A percentile compares a stretch with the other conserved stretches of the same genome.
Conservation (phyloP, 2,329 filamentous ascomycete genomes). For the Coniochaeta hoffmannii region DNA sequence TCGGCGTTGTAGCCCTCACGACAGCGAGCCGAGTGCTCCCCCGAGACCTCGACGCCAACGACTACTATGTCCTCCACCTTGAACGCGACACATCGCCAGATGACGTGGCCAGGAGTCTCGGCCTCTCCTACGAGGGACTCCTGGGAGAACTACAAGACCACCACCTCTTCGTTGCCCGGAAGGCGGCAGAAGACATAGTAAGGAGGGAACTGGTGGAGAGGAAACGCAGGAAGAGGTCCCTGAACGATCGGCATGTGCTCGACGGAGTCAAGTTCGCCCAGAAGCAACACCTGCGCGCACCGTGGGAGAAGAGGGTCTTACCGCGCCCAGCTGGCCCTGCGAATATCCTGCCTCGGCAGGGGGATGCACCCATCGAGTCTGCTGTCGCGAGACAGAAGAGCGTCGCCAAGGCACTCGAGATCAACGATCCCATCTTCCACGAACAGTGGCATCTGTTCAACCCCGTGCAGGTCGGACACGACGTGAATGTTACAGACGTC, state of each 20-base stretch:
- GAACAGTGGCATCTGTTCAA: conserved; percentile 98
- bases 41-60: conserved; percentile 70
- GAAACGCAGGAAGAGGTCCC: conserved; percentile 54
- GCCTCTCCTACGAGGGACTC: conserved; percentile 71
- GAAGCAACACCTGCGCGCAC: conserved; percentile 55
- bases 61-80: conserved; percentile 92
- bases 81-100: conserved; percentile 56
- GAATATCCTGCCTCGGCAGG: conserved; percentile 14
- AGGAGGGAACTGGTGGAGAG: conserved; percentile 43
- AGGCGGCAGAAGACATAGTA: conserved; percentile 53
- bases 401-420: conserved; percentile 61
- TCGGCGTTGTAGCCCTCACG: conserved; percentile 47
- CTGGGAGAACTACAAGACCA: conserved; percentile 73
- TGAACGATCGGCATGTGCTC: conserved; percentile 49
- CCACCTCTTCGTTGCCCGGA: conserved; percentile 74
- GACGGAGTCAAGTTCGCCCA: conserved; percentile 71
- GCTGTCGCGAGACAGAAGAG: conserved; percentile 51
- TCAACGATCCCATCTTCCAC: conserved; percentile 82
- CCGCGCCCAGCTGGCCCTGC: conserved; percentile 26
- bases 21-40: conserved; percentile 39
- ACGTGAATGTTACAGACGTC: conserved; percentile 91
- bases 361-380: conserved; percentile 22
- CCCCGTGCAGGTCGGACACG: conserved; percentile 70
- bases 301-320: conserved; percentile 44
- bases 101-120: conserved; percentile 64